Evolutionary conservation across 1,139 yeast genomes (phyloP).

Genomic region (Pichia sp.): DNA sequence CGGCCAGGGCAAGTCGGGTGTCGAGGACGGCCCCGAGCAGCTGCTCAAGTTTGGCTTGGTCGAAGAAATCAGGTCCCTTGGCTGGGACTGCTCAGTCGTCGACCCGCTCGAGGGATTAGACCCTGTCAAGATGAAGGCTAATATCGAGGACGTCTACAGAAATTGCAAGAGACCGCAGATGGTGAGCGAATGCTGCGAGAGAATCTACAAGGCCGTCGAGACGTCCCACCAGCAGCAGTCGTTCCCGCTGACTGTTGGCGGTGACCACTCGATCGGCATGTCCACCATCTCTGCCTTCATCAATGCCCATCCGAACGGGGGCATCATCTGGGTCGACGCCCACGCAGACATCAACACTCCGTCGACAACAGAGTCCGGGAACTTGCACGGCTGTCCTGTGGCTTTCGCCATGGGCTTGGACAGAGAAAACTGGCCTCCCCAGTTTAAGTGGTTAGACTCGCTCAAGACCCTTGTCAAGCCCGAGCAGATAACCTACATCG

Average conservation of each 20-base stretch:
- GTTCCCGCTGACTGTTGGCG: conserved; percentile 85
- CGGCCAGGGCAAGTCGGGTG: conserved; percentile 95
- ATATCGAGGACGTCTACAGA: conserved; percentile 45
- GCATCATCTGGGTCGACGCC: conserved; percentile 94
- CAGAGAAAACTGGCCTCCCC: conserved; percentile 59
- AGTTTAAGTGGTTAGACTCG: conserved; percentile 62
- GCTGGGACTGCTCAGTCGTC: conserved; percentile 61
- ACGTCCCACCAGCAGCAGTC: conserved; percentile 45
- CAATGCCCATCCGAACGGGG: conserved; percentile 76
- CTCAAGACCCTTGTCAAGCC: conserved; percentile 55
- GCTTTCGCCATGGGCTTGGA: conserved; percentile 82
- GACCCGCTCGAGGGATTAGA: conserved; percentile 54
- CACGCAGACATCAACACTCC: conserved; percentile 97
- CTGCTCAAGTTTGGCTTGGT: conserved; percentile 69
- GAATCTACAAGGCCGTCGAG: conserved; percentile 59
- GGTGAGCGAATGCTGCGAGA: conserved; percentile 69
- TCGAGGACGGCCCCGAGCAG: conserved; percentile 87
- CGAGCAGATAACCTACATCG: conserved; percentile 82
- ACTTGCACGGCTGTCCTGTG: conserved; percentile 95
- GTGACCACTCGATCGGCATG: conserved; percentile 95
- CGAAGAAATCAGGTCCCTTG: conserved; percentile 56
- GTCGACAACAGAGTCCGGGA: conserved; percentile 80
- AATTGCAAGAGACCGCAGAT: conserved; percentile 69
- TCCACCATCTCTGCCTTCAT: conserved; percentile 88
- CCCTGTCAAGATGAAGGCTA: conserved; percentile 39